These are phyloP conservation scores for Haematococcus lacustris DNA, from an alignment of 139 green algal genomes.

Conservation along the genomic window DNA sequence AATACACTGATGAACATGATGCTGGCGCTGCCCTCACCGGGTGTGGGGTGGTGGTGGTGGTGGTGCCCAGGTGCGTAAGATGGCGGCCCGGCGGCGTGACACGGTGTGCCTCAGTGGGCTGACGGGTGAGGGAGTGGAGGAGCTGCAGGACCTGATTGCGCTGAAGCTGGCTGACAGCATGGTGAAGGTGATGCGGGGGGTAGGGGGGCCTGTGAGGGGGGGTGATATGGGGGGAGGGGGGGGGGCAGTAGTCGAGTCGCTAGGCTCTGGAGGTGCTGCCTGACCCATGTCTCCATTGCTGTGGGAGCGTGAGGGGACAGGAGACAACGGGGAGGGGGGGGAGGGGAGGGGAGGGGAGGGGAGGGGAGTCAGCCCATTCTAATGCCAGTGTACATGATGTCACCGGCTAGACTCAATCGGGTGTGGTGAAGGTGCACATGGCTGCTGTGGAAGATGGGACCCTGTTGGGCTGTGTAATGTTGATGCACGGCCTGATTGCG, in stretches of 20 bases:
- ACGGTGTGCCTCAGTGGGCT: constrained; percentile 51
- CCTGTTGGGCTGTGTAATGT: background rate
- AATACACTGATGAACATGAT: too few relatives aligned
- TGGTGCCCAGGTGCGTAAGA: constrained; percentile 18
- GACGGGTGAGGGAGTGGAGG: constrained; percentile 66
- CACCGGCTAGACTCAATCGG: too few relatives aligned
- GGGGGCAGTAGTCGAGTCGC: background rate
- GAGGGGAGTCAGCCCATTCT: too few relatives aligned
- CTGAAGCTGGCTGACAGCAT: constrained; percentile 39
- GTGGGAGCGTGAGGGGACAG: too few relatives aligned
- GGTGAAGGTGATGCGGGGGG: constrained; percentile 21
- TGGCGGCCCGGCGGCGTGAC: constrained; percentile 19
- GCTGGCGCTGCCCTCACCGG: too few relatives aligned
- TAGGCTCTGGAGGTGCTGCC: background rate
- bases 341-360: too few relatives aligned
- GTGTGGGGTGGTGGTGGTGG: too few relatives aligned
- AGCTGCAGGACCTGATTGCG: constrained; percentile 55
- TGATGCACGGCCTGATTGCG: background rate
- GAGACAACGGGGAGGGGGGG: too few relatives aligned
- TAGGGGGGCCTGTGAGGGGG: constrained; percentile 17
- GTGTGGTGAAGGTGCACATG: background rate
- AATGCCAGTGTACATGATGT: too few relatives aligned
- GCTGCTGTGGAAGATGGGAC: background rate
- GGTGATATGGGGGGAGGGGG: constrained; percentile 1
- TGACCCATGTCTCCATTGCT: too few relatives aligned